phyloP scores from a whole-genome alignment of 371 early-diverging fungal genomes.

The Mucor saturninus region DNA sequence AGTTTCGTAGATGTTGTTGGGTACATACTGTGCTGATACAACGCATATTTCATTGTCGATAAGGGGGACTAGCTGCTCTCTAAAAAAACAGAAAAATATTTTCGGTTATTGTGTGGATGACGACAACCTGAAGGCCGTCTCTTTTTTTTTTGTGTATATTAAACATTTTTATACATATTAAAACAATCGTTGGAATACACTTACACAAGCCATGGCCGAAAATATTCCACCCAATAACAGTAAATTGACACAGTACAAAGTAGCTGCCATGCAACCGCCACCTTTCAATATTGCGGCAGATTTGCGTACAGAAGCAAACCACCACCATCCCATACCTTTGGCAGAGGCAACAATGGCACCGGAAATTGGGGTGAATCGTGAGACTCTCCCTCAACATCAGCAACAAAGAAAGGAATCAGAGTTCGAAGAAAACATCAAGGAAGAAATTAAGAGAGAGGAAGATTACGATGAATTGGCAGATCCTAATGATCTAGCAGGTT shows the following conservation, averaged over 20 bases:
- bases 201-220: background rate
- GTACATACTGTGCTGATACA: too few species aligned
- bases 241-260: background rate
- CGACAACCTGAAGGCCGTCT: too few species aligned
- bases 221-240: background rate
- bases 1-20: too few species aligned
- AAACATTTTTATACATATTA: background rate
- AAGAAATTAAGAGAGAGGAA: background rate
- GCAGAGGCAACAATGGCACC: too few species aligned
- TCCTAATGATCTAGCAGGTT: constrained; percentile 32
- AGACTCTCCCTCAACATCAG: too few species aligned
- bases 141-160: too few species aligned
- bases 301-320: background rate
- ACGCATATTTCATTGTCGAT: too few species aligned
- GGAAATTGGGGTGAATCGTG: too few species aligned
- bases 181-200: background rate
- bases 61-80: too few species aligned
- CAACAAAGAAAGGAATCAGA: background rate
- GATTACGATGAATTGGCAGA: constrained; percentile 16
- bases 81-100: too few species aligned
- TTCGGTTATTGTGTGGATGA: too few species aligned
- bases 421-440: background rate
- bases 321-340: too few species aligned
- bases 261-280: background rate
- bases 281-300: background rate